A percentile compares a stretch with the other conserved stretches of the same genome.
phyloP scores from a whole-genome alignment of 306 rosid genomes.

The Cicer bijugum region DNA sequence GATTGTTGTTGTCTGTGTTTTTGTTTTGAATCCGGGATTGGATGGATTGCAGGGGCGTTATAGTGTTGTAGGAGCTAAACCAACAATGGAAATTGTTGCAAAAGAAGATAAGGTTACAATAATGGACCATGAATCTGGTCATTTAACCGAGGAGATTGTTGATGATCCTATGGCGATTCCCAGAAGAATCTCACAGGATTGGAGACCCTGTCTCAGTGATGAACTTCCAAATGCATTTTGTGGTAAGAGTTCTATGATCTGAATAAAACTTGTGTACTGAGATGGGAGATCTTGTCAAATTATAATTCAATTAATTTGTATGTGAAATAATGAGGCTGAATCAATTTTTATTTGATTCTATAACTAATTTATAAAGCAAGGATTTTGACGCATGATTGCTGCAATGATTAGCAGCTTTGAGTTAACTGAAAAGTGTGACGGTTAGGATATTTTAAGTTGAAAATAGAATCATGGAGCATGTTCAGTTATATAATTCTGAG shows the following conservation, averaged over 20 bases:
- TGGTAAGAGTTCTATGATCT: conserved; percentile 53
- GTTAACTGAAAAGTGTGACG: conserved; percentile 9
- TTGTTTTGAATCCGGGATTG: conserved; percentile 22
- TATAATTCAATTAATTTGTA: conserved; percentile 27
- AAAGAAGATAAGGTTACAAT: conserved; percentile 69
- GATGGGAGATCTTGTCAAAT: conserved; percentile 1
- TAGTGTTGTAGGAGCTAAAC: conserved; percentile 81
- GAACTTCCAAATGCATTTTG: conserved; percentile 85
- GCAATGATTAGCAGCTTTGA: not conserved
- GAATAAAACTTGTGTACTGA: not conserved
- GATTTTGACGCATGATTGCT: not conserved
- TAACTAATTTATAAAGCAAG: conserved; percentile 10
- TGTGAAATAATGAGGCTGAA: conserved; percentile 23
- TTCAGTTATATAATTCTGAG: conserved; percentile 4
- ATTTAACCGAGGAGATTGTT: conserved; percentile 55
- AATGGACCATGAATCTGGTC: conserved; percentile 69
- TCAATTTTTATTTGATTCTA: conserved; percentile 16
- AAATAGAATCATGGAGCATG: not conserved
- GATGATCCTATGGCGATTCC: conserved; percentile 78
- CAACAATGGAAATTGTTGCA: conserved; percentile 77
- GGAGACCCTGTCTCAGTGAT: conserved; percentile 64
- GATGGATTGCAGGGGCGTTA: conserved; percentile 72
- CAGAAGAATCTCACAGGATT: conserved; percentile 58
- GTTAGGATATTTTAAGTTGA: conserved; percentile 7
- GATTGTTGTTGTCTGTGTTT: not conserved